These are phyloP conservation scores for Pilasporangium apinafurcum DNA, from an alignment of 352 stramenopile genomes.

Conservation along the genomic window DNA sequence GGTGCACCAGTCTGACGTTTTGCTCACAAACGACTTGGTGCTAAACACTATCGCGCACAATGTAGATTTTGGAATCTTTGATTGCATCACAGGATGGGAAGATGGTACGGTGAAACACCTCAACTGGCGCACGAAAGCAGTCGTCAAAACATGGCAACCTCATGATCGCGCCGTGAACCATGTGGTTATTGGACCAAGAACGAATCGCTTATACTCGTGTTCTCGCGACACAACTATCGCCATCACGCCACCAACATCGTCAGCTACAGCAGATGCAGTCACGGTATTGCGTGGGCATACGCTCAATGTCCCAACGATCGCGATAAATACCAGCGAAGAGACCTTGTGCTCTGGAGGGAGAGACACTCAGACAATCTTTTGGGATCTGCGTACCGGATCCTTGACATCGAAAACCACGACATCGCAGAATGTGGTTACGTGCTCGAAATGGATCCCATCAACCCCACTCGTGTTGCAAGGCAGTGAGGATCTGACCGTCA, in stretches of 20 bases:
- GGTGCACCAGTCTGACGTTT: background rate
- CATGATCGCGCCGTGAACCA: conserved; percentile 61
- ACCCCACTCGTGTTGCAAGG: conserved; percentile 63
- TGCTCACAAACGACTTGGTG: conserved; percentile 10
- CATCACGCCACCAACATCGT: conserved; percentile 20
- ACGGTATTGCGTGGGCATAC: conserved; percentile 36
- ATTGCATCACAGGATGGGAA: conserved; percentile 63
- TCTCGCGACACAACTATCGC: conserved; percentile 71
- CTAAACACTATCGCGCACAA: conserved; percentile 50
- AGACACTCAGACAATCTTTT: conserved; percentile 81
- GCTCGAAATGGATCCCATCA: conserved; percentile 65
- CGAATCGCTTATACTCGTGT: conserved; percentile 58
- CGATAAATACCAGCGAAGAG: conserved; percentile 40
- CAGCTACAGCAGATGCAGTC: conserved; percentile 7
- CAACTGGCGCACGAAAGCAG: conserved; percentile 21
- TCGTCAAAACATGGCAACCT: conserved; percentile 32
- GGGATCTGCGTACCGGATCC: conserved; percentile 50
- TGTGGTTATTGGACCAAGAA: conserved; percentile 31
- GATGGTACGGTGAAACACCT: conserved; percentile 52
- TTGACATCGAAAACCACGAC: conserved; percentile 57
- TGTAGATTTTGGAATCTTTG: conserved; percentile 7
- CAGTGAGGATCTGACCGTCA: conserved; percentile 77
- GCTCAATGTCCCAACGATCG: conserved; percentile 67
- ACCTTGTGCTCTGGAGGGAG: conserved; percentile 69
- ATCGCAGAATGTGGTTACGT: conserved; percentile 83